Evolutionary conservation across 2,329 filamentous ascomycete species (phyloP), one percentile per base, ranked within the genome.

Genomic region (Phaeophleospora eucalypticola): DNA sequence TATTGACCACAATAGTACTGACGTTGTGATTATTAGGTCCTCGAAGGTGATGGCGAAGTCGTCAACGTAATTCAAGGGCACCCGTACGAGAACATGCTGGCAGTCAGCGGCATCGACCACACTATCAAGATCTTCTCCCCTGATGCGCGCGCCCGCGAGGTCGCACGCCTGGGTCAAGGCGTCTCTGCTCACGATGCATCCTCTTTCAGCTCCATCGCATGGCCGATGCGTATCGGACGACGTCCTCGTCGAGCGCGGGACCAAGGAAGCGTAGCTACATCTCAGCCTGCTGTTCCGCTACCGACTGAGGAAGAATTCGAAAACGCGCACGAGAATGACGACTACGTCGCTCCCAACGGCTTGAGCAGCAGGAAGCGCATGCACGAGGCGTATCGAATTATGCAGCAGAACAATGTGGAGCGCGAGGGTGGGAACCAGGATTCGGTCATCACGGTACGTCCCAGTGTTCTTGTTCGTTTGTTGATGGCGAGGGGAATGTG

Each of bases 51-150:
- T 60, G 78, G 78, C 18, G 82, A 86, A 52, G 79, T 84, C n/a
- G 82, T 85, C 46, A 86, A 86, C 57, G 82, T 86, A 14, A 71
- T 84, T 12, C 80, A 83, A 72, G 79, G 78, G 2, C 82, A 86
- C 61, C 82, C 82, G 1, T 83, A 83, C 56, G 82, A 86, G 36
- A 80, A 82, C 1, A 79, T 80, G 51, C 71, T 86, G 46, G 82
- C 83, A 2, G 80, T 80, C 21, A 82, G 79, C 2, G 82, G 82
- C 16, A 86, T 86, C 48, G 82, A 85, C 53, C 76, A 80, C 56
- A 84, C 81, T 0, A 78, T 86, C 66, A 85, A 86, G 59, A 80
- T 86, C 43, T 86, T 85, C 65, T 82, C 78, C 1, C 72, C 80
- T 0, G 82, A 84, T 56, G 71, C 69, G 36, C 71, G 73, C 27